Base-by-base conservation (phyloP, 768 basidiomycete species). In the Tricholoma matsutake region DNA sequence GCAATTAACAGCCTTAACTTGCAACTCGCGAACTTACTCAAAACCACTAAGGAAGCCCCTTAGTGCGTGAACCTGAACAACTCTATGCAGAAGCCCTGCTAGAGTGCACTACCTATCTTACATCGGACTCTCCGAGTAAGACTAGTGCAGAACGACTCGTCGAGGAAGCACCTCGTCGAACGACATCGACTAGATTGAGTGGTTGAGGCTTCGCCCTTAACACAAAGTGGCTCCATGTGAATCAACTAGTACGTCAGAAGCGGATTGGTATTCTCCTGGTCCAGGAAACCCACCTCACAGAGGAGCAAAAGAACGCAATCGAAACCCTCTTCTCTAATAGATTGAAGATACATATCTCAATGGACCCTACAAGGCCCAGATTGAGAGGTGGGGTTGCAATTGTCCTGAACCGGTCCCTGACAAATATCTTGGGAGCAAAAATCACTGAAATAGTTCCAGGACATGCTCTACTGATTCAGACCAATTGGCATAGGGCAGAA, bases 211-310 rank as follows among this genome's bases (percentile, higher is more conserved):
- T n/a, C n/a, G n/a, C n/a, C n/a, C n/a, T n/a, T n/a, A n/a, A n/a
- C n/a, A n/a, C 57, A 8, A 75, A 75, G 54, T 72, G 71, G 71
- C 4, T 57, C 0, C 62, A 73, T 11, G 57, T 75, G 1, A 72
- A 70, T 54, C 67, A 67, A 51, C 39, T 75, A 5, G 61, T 77
- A 34, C 43, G 54, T 13, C 58, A 66, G 0, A 47, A 72, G 0
- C 65, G 65, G 49, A 67, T 76, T 9, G 74, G 63, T 13, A 62
- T 78, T 0, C 57, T 77, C 2, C 58, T 65, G 1, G 20, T 76
- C 0, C 69, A 71, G 31, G 76, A 79, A 64, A 69, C 73, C 0
- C 76, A 77, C 67, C 63, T 79, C 2, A 61, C 62, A 8, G 51
- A 53, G 0, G 62, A 67, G 39, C 18, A 56, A 29, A 9, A 11